Evolutionary conservation across 2,329 filamentous ascomycete genomes (phyloP).

Genomic region (Cyphellophora europaea): DNA sequence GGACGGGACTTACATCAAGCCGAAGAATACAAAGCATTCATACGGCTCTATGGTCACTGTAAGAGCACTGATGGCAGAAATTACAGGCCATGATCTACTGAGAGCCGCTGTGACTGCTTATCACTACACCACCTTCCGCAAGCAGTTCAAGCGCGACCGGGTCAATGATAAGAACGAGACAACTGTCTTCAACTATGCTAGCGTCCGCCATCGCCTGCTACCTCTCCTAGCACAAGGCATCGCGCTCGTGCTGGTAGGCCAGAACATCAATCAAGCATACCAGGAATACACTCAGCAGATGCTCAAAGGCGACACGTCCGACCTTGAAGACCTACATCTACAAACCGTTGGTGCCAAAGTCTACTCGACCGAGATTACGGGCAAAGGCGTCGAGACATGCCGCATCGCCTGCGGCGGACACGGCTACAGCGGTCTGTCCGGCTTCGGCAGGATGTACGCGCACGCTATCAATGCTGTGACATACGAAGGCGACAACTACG

Average conservation of each 20-base stretch:
- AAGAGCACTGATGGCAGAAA: constrained; percentile 21
- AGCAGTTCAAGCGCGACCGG: constrained; percentile 17
- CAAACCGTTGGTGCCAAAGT: constrained; percentile 19
- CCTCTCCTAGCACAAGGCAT: constrained; percentile 15
- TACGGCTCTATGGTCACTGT: constrained; percentile 27
- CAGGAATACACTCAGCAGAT: constrained; percentile 14
- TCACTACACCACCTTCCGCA: constrained; percentile 23
- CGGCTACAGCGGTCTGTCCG: constrained; percentile 10
- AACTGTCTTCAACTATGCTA: constrained; percentile 18
- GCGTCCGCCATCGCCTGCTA: constrained; percentile 17
- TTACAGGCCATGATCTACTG: constrained; percentile 21
- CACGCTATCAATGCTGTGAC: constrained; percentile 16
- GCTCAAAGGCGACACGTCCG: constrained; percentile 14
- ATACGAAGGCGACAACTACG: constrained; percentile 32
- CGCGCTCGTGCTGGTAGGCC: constrained; percentile 15
- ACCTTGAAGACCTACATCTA: constrained; percentile 19
- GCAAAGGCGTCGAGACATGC: constrained; percentile 16
- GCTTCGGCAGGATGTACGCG: constrained; percentile 12
- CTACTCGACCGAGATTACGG: constrained; percentile 17
- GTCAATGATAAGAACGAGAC: constrained; percentile 6
- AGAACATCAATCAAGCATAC: constrained; percentile 17
- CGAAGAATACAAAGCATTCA: constrained; percentile 23
- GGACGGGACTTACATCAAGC: constrained; percentile 22
- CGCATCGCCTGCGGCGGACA: constrained; percentile 16
- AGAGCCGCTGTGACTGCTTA: constrained; percentile 26